These are phyloP conservation scores for Salicornia ramosissima DNA, from an alignment of 148 eudicot genomes.

Conservation along the genomic window DNA sequence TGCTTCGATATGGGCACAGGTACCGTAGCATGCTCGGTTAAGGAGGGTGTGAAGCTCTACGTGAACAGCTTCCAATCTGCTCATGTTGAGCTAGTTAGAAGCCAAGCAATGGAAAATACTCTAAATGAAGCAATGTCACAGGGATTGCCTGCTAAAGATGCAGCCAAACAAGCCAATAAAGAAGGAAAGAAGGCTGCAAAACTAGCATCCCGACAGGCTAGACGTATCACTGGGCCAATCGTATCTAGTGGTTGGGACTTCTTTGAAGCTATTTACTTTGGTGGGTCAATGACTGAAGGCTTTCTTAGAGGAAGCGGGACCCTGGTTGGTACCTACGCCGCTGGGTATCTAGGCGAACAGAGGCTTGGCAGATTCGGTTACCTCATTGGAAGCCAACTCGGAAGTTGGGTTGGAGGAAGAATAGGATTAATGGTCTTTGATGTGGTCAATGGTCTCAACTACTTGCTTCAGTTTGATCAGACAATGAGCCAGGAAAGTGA, in stretches of 20 bases:
- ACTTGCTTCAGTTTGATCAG: conserved; percentile 42
- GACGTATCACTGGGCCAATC: conserved; percentile 67
- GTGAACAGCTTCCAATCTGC: conserved; percentile 54
- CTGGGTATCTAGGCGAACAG: conserved; percentile 66
- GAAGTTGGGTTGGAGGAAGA: conserved; percentile 89
- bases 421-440: conserved; percentile 78
- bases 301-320: conserved; percentile 70
- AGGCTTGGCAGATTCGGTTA: conserved; percentile 75
- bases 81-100: conserved; percentile 60
- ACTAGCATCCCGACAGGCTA: conserved; percentile 53
- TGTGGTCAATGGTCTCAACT: conserved; percentile 54
- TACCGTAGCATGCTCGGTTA: conserved; percentile 56
- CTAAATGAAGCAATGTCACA: conserved; percentile 53
- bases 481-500: conserved; percentile 24
- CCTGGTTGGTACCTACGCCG: conserved; percentile 57
- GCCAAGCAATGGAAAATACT: conserved; percentile 45
- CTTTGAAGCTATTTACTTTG: conserved; percentile 73
- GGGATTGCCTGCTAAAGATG: conserved; percentile 47
- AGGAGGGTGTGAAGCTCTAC: conserved; percentile 71
- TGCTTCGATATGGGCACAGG: conserved; percentile 80
- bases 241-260: conserved; percentile 83
- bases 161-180: conserved; percentile 58
- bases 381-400: conserved; percentile 77
- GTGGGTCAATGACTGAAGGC: conserved; percentile 70
- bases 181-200: conserved; percentile 74